A percentile compares a stretch with the other conserved stretches of the same genome.
Conservation (phyloP, 129 eudicot species). For the Lactuca saligna region DNA sequence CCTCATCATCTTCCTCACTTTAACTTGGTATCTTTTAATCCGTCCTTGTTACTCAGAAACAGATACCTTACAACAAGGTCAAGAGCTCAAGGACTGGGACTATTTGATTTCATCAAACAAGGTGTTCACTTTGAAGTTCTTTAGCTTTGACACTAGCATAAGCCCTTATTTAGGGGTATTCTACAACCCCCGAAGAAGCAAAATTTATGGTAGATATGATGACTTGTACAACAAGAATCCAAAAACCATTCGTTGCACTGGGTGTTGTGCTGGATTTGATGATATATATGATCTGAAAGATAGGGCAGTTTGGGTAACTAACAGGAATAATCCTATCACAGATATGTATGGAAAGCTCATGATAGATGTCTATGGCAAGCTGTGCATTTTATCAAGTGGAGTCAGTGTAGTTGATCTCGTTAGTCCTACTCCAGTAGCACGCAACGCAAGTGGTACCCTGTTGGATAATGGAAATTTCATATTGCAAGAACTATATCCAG, state of each 20-base stretch:
- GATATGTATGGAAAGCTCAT: too few relatives aligned
- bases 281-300: background rate
- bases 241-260: too few relatives aligned
- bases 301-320: too few relatives aligned
- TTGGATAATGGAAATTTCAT: slow-evolving; percentile 36
- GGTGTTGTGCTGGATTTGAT: too few relatives aligned
- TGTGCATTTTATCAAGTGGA: slow-evolving; percentile 22
- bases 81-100: slow-evolving; percentile 31
- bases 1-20: background rate
- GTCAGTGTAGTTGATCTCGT: slow-evolving; percentile 16
- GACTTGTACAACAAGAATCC: too few relatives aligned
- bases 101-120: slow-evolving; percentile 29
- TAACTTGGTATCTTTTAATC: background rate
- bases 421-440: slow-evolving; percentile 7
- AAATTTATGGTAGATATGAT: too few relatives aligned
- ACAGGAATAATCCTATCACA: too few relatives aligned
- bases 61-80: slow-evolving; percentile 37
- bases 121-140: slow-evolving; percentile 34
- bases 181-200: too few relatives aligned
- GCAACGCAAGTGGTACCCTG: slow-evolving; percentile 27
- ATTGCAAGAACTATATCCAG: slow-evolving; percentile 18
- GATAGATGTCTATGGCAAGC: too few relatives aligned
- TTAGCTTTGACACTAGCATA: slow-evolving; percentile 17
- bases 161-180: too few relatives aligned
- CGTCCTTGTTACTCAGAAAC: background rate